A percentile compares a stretch with the other conserved stretches of the same genome.
Conservation (phyloP, 2,329 filamentous ascomycete species). For the Ceratocystis eucalypticola region DNA sequence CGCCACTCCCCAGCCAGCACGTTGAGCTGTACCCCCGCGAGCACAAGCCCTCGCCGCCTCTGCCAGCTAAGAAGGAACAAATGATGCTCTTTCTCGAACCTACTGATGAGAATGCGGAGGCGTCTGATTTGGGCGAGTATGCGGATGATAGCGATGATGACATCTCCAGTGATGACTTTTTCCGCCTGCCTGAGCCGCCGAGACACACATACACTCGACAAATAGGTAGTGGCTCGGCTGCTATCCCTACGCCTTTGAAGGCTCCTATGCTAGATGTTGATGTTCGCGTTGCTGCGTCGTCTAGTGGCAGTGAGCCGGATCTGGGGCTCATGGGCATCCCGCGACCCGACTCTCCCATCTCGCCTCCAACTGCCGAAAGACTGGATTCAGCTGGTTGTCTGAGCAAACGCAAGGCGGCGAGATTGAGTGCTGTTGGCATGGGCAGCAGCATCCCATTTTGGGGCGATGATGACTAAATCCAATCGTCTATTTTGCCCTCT, state of each 20-base stretch:
- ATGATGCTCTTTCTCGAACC: constrained; percentile 18
- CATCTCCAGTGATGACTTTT: constrained; percentile 21
- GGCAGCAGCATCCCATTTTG: constrained; percentile 27
- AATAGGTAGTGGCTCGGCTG: constrained; percentile 2
- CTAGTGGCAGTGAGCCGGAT: constrained; percentile 9
- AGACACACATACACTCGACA: constrained; percentile 9
- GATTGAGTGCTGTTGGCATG: constrained; percentile 31
- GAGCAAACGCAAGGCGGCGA: constrained; percentile 28
- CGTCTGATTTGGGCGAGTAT: constrained; percentile 11
- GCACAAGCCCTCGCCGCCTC: constrained; percentile 16
- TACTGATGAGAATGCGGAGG: constrained; percentile 12
- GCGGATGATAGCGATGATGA: constrained; percentile 22
- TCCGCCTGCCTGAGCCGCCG: constrained; percentile 19
- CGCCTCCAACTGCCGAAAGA: constrained; percentile 20
- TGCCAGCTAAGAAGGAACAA: constrained; percentile 14
- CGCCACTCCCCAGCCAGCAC: not conserved
- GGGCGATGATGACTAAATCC: constrained; percentile 30
- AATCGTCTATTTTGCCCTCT: too few species aligned
- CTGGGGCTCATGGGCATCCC: constrained; percentile 23
- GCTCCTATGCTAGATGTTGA: constrained; percentile 20
- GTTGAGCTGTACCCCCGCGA: constrained; percentile 18
- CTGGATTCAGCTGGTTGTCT: constrained; percentile 23
- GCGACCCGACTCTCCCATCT: constrained; percentile 29
- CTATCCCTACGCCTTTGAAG: constrained; percentile 18
- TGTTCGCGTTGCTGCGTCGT: constrained; percentile 8